Conservation (phyloP, 2,329 filamentous ascomycete species). For the Amauroascus verrucosus region DNA sequence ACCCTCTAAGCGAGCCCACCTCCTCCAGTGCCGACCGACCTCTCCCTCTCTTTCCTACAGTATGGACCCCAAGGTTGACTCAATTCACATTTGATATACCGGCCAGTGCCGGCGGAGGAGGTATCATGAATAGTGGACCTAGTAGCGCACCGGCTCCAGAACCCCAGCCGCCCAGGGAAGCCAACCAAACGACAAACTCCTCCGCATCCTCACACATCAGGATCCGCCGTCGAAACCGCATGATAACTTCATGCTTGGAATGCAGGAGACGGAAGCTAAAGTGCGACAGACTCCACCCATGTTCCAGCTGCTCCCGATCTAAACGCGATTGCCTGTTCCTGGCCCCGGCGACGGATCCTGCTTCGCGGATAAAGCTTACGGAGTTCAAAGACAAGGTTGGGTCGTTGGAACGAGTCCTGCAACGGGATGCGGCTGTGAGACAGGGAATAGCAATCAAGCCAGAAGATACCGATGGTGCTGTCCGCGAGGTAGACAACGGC, state of each 20-base stretch:
- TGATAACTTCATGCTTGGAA: conserved; percentile 60
- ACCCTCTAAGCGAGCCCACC: neutral
- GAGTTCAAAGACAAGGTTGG: conserved; percentile 73
- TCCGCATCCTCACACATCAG: conserved; percentile 5
- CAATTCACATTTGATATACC: neutral
- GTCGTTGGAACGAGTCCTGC: conserved; percentile 57
- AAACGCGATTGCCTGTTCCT: conserved; percentile 53
- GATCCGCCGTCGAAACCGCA: conserved; percentile 53
- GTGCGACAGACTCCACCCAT: conserved; percentile 63
- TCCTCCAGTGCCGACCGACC: neutral
- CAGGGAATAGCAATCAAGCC: neutral
- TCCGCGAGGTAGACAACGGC: neutral
- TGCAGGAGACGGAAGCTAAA: conserved; percentile 65
- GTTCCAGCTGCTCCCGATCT: conserved; percentile 47
- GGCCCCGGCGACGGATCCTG: conserved; percentile 56
- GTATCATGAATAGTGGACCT: neutral
- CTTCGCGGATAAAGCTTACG: conserved; percentile 58
- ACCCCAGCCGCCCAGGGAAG: neutral
- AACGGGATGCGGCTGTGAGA: conserved; percentile 53
- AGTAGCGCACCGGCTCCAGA: neutral
- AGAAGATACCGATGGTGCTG: conserved; percentile 4
- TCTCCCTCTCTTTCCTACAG: conserved; percentile 7
- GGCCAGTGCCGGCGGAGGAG: neutral
- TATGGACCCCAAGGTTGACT: conserved; percentile 3
- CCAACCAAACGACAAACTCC: neutral